These are phyloP conservation scores for Nigrospora oryzae DNA, from an alignment of 2,329 filamentous ascomycete species.

Conservation along the genomic window DNA sequence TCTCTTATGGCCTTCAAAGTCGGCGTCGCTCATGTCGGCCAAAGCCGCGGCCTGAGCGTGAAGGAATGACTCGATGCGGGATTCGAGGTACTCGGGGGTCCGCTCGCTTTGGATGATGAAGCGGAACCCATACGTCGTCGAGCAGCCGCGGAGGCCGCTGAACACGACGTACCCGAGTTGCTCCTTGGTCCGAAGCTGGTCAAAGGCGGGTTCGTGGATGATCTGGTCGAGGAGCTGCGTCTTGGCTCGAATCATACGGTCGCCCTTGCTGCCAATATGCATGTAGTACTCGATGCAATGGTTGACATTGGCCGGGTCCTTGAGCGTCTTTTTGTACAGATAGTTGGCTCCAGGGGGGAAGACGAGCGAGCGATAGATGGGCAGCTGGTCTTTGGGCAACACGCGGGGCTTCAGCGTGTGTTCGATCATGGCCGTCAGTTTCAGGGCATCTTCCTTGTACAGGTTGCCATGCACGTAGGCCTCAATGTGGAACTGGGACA, in stretches of 20 bases:
- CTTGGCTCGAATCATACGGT: conserved; percentile 65
- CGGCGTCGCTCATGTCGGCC: conserved; percentile 56
- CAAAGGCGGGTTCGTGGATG: conserved; percentile 86
- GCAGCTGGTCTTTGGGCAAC: conserved; percentile 72
- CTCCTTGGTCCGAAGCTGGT: conserved; percentile 92
- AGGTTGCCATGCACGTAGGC: conserved; percentile 85
- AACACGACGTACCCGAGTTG: conserved; percentile 97
- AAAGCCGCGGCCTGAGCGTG: conserved; percentile 1
- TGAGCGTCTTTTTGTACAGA: conserved; percentile 71
- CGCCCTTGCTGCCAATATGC: conserved; percentile 59
- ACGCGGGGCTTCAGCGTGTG: conserved; percentile 64
- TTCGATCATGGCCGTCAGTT: conserved; percentile 74
- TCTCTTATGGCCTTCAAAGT: conserved; percentile 86
- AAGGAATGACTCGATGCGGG: conserved; percentile 74
- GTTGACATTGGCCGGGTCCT: conserved; percentile 84
- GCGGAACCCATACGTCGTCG: conserved; percentile 77
- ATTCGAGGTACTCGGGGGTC: conserved; percentile 73
- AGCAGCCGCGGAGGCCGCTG: conserved; percentile 62
- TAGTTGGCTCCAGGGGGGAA: conserved; percentile 76
- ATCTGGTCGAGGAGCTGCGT: conserved; percentile 80
- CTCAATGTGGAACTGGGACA: conserved; percentile 82
- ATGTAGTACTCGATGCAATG: conserved; percentile 76
- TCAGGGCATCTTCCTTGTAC: conserved; percentile 86
- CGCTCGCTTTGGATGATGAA: conserved; percentile 93
- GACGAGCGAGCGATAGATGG: conserved; percentile 66